Percentiles rank a stretch among this genome's conserved stretches.
phyloP scores from a whole-genome alignment of 768 basidiomycete genomes.

The Phylloporus scabripes region DNA sequence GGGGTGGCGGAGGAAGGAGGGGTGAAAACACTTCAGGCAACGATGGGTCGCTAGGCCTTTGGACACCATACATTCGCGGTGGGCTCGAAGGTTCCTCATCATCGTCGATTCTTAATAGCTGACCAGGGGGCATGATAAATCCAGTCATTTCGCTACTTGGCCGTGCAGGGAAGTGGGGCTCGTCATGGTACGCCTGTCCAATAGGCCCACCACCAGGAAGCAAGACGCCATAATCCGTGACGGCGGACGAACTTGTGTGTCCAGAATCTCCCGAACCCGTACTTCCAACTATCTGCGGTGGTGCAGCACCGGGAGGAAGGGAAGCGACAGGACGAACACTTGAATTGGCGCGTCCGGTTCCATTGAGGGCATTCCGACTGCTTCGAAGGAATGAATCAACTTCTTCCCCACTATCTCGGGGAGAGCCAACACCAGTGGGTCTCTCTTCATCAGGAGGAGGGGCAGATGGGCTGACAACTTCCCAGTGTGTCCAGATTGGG shows the following conservation, averaged over 20 bases:
- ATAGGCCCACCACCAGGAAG: constrained; percentile 30
- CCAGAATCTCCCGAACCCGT: constrained; percentile 35
- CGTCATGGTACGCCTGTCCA: constrained; percentile 29
- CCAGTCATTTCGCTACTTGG: constrained; percentile 30
- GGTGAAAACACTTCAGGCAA: constrained; percentile 30
- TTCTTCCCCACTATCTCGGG: constrained; percentile 66
- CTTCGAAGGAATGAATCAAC: constrained; percentile 56
- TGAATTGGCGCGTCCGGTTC: constrained; percentile 11
- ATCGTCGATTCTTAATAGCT: constrained; percentile 32
- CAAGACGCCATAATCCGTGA: constrained; percentile 33
- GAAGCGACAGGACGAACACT: constrained; percentile 20
- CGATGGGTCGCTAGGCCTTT: constrained; percentile 18
- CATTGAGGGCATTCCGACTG: constrained; percentile 21
- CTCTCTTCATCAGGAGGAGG: constrained; percentile 28
- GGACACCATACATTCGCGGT: constrained; percentile 27
- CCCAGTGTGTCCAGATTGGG: constrained; percentile 41
- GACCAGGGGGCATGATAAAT: constrained; percentile 34
- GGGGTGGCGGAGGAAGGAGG: constrained; percentile 36
- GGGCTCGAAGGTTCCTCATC: constrained; percentile 26
- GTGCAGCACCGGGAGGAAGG: constrained; percentile 31
- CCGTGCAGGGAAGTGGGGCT: constrained; percentile 19
- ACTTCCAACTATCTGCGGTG: constrained; percentile 35
- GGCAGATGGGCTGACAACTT: constrained; percentile 32
- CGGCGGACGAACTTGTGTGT: constrained; percentile 35
- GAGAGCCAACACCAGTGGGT: constrained; percentile 58